Conservation (phyloP, 257 asterid species). For the Oldenlandia corymbosa region DNA sequence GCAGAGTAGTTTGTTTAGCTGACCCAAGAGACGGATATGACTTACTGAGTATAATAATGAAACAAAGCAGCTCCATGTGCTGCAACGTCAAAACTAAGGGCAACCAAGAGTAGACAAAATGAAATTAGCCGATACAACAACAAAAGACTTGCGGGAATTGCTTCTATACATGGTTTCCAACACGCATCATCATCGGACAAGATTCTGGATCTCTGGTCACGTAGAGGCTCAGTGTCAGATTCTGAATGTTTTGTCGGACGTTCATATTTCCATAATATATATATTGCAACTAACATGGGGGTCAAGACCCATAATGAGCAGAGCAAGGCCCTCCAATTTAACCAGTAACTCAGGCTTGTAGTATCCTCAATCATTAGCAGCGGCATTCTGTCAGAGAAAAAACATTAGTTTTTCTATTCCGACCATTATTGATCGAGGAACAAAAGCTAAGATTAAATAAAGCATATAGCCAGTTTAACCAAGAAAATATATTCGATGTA, state of each 20-base stretch:
- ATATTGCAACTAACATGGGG: conserved; percentile 38
- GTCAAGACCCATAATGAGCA: conserved; percentile 69
- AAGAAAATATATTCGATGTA: no score
- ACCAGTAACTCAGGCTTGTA: conserved; percentile 71
- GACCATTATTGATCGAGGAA: neutral
- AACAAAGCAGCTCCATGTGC: conserved; percentile 56
- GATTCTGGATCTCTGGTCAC: conserved; percentile 17
- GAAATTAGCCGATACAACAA: conserved; percentile 54
- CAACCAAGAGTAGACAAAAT: conserved; percentile 54
- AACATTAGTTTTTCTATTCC: neutral
- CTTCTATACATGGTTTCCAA: conserved; percentile 78
- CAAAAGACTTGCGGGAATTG: conserved; percentile 48
- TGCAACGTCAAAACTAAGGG: conserved; percentile 52
- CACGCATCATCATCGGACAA: conserved; percentile 33
- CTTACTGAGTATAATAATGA: conserved; percentile 91
- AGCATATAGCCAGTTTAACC: neutral
- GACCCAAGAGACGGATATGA: conserved; percentile 22
- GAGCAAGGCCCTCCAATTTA: conserved; percentile 67
- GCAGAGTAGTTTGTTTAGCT: conserved; percentile 1
- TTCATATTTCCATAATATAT: conserved; percentile 71
- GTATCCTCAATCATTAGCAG: conserved; percentile 42
- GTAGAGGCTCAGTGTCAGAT: conserved; percentile 23
- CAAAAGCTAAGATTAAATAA: neutral
- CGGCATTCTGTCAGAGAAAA: conserved; percentile 54
- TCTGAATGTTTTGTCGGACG: conserved; percentile 23